Base-by-base conservation (phyloP, 2,329 filamentous ascomycete genomes). In the Venturia carpophila region DNA sequence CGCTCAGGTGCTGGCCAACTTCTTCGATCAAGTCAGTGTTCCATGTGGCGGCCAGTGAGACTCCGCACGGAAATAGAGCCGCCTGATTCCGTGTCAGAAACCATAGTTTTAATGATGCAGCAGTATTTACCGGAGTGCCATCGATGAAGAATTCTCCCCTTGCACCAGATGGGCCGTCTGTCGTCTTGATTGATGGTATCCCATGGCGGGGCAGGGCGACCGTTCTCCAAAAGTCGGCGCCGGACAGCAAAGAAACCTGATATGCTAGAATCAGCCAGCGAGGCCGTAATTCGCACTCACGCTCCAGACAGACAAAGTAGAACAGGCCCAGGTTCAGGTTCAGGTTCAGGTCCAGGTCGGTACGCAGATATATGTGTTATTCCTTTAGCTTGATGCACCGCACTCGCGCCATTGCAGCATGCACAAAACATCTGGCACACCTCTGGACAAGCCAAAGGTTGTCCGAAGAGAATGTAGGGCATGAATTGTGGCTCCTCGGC, bases 31-130 rank as follows among this genome's bases (percentile, higher is more conserved):
- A 78, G 6, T 87, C 81, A 60, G 84, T 82, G 71, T 93, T 90
- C 88, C 89, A 94, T 42, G 90, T 91, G 52, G 89, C 87, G 9
- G 89, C 90, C 56, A 93, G 82, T 0, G 88, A 91, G 65, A 91
- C 86, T 65, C 89, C 89, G 69, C 89, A 92, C 9, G 90, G 90
- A 68, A 93, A 89, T 60, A 91, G 82, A 21, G 90, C 90, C 47
- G 90, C 89, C 79, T 90, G 47, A 11, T 30, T 43, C 52, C 27
- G 43, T 19, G 43, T 63, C 21, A 63, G 62, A 17, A 17, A 19
- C 2, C 7, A 27, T 30, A 17, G 13, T 24, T 21, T 6, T 13
- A 34, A 24, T 6, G 24, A 19, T 56, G 6, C 37, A 41, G 6
- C 42, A 21, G 21, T n/a, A 71, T 72, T 71, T 67, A 76, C 75